Evolutionary conservation across 345 rosid species (phyloP).

Genomic region (Citrus mangshanensis): DNA sequence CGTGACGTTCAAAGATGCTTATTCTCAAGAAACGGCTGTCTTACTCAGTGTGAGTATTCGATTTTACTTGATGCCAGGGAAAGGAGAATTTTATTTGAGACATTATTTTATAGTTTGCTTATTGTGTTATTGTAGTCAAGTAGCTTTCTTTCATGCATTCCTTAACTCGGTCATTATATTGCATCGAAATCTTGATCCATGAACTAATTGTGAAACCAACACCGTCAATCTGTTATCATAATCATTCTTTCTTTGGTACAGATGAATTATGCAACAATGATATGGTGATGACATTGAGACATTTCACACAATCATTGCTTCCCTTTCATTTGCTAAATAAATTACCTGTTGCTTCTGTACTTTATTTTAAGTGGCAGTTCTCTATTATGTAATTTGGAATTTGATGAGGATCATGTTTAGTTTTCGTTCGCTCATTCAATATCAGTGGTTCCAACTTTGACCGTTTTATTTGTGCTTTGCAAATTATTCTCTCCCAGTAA

Average conservation of each 20-base stretch:
- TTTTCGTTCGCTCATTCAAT: background rate
- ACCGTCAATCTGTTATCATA: background rate
- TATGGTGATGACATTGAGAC: background rate
- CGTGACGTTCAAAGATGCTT: conserved; percentile 76
- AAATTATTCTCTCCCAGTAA: background rate
- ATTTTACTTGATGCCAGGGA: background rate
- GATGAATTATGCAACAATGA: background rate
- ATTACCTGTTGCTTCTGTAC: background rate
- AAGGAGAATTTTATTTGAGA: background rate
- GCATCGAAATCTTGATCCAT: background rate
- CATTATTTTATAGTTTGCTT: background rate
- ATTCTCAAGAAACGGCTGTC: conserved; percentile 79
- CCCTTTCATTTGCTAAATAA: background rate
- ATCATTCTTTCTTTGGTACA: background rate
- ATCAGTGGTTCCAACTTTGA: background rate
- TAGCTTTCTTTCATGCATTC: background rate
- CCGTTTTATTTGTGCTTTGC: background rate
- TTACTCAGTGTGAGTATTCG: conserved; percentile 62
- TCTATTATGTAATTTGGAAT: background rate
- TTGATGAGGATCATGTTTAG: background rate
- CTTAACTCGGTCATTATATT: background rate
- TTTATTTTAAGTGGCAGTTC: background rate
- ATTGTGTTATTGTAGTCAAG: background rate
- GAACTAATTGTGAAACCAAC: background rate
- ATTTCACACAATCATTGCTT: background rate